Percentiles rank a stretch among this genome's conserved stretches.
Conservation (phyloP, 2,329 filamentous ascomycete species). For the Fusarium floridanum region DNA sequence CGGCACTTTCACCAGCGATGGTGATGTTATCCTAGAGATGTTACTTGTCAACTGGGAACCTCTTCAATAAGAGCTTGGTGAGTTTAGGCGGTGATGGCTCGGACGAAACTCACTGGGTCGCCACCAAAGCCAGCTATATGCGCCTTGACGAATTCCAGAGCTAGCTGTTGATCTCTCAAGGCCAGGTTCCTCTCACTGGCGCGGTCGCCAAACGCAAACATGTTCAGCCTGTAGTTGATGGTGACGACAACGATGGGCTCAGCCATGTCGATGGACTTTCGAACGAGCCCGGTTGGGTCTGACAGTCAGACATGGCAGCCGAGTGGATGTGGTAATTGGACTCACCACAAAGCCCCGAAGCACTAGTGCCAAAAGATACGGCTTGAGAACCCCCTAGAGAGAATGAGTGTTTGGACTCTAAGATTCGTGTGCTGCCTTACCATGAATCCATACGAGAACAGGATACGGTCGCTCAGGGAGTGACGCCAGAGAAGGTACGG, state of each 20-base stretch:
- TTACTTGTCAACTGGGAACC: too few relatives aligned
- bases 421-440: background rate
- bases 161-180: constrained; percentile 50
- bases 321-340: constrained; percentile 49
- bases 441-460: background rate
- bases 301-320: background rate
- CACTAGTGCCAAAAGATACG: constrained; percentile 57
- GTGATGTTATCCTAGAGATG: constrained; percentile 45
- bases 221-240: constrained; percentile 43
- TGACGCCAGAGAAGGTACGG: background rate
- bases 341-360: constrained; percentile 60
- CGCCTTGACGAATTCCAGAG: constrained; percentile 47
- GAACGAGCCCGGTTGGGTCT: background rate
- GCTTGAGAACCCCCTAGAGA: constrained; percentile 56
- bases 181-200: constrained; percentile 53
- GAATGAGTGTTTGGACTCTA: background rate
- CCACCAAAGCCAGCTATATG: background rate
- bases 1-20: constrained; percentile 60
- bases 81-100: background rate
- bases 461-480: background rate
- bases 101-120: background rate
- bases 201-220: constrained; percentile 59
- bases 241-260: constrained; percentile 35
- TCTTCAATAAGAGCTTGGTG: background rate
- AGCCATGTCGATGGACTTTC: background rate